These are phyloP conservation scores for Fusarium pseudonygamai DNA, from an alignment of 2,329 filamentous ascomycete genomes.

Conservation along the genomic window DNA sequence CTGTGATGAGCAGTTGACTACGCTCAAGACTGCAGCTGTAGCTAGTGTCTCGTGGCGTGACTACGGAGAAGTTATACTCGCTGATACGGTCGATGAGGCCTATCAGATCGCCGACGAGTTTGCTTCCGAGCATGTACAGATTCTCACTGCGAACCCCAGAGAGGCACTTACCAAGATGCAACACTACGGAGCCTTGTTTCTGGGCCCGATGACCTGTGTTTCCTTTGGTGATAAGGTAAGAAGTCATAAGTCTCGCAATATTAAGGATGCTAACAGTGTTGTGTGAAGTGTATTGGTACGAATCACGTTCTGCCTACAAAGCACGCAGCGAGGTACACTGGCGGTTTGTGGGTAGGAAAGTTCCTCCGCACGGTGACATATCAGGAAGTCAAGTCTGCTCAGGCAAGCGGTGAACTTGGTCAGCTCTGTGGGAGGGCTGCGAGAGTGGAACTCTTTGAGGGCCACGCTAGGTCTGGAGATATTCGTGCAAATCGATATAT, in stretches of 20 bases:
- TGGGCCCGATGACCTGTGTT: not conserved
- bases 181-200: not conserved
- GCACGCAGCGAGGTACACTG: not conserved
- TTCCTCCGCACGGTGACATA: not conserved
- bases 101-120: not conserved
- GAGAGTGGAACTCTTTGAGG: not conserved
- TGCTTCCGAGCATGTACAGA: not conserved
- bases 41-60: not conserved
- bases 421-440: not conserved
- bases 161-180: not conserved
- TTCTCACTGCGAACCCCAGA: not conserved
- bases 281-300: not conserved
- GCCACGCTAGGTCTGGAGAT: not conserved
- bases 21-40: not conserved
- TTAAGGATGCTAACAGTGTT: not conserved
- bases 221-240: not conserved
- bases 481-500: not conserved
- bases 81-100: not conserved
- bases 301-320: not conserved
- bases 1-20: not conserved
- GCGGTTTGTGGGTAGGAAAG: not conserved
- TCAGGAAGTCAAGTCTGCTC: not conserved
- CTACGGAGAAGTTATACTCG: not conserved
- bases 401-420: not conserved
- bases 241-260: fast-evolving